Base-by-base conservation (phyloP, 352 stramenopile species). In the Poterioochromonas sp. region DNA sequence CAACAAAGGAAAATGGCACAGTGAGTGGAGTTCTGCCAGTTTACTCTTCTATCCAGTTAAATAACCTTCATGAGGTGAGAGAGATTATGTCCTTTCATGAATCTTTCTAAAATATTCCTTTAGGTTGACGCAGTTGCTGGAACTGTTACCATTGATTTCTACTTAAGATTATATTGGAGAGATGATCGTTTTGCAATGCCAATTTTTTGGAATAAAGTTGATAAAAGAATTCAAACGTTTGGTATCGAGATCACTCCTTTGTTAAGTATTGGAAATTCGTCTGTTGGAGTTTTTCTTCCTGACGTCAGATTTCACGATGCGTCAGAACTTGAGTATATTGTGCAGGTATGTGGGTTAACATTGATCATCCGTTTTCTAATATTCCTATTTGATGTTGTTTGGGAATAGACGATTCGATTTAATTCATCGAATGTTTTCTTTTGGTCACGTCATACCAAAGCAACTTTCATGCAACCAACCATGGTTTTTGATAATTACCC, bases 101-200 rank as follows among this genome's bases (percentile, higher is more conserved):
- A n/a, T n/a, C n/a, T n/a, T n/a, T n/a, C n/a, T n/a, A n/a, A n/a
- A n/a, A n/a, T n/a, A n/a, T n/a, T n/a, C n/a, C n/a, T n/a, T n/a
- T n/a, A n/a, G n/a, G 63, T 68, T 11, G 26, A 68, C 29, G 15
- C 26, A 68, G 58, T 34, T 11, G 58, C 26, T 32, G 58, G 15
- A 32, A 68, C 58, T 5, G 58, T 40, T 34, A 32, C 26, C 5
- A 32, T 68, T 32, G 26, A 68, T 11, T 68, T 68, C 58, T 39
- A 20, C 29, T 34, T 68, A 20, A 11, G 29, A 20, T 26, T 68
- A 20, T 40, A 40, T 11, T 68, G 58, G 58, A 11, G 11, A 8
- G 58, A 68, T 40, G 58, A 68, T 35, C 58, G 58, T 15, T 26
- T 68, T 11, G 15, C 58, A 20, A 68, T 68, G 58, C 58, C 58